These are phyloP conservation scores for Epichloe scottii DNA, from an alignment of 2,329 filamentous ascomycete genomes.

Conservation along the genomic window DNA sequence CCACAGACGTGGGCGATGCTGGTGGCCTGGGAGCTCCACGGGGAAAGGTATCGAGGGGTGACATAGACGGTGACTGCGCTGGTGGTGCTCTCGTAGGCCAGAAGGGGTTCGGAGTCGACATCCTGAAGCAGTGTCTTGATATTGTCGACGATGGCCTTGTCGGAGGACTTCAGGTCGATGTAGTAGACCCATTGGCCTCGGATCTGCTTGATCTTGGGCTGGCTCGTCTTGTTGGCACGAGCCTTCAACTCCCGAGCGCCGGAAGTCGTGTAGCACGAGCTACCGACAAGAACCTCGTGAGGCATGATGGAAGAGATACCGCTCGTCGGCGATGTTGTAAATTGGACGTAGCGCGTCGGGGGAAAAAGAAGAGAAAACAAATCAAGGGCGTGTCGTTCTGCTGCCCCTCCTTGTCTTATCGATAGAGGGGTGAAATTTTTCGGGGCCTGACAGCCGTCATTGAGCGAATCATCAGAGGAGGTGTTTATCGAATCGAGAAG, in stretches of 20 bases:
- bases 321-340: constrained; percentile 2
- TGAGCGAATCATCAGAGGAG: too few species aligned
- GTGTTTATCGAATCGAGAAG: too few species aligned
- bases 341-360: background rate
- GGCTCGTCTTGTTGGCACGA: constrained; percentile 30
- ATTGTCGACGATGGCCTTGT: constrained; percentile 32
- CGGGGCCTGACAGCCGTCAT: background rate
- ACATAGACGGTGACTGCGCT: constrained; percentile 54
- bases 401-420: constrained; percentile 10
- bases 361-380: too few species aligned
- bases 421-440: constrained; percentile 12
- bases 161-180: constrained; percentile 42
- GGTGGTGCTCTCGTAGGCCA: constrained; percentile 23
- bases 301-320: constrained; percentile 15
- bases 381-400: background rate
- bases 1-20: constrained; percentile 89
- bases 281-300: constrained; percentile 26
- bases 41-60: constrained; percentile 75
- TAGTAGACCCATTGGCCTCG: constrained; percentile 53
- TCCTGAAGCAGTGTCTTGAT: constrained; percentile 33
- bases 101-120: constrained; percentile 16
- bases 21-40: constrained; percentile 95
- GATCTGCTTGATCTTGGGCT: constrained; percentile 34
- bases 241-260: constrained; percentile 31
- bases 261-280: constrained; percentile 37